Evolutionary conservation across 257 asterid genomes (phyloP), one percentile per base, ranked within the genome.

Genomic region (Solanum microdontum): DNA sequence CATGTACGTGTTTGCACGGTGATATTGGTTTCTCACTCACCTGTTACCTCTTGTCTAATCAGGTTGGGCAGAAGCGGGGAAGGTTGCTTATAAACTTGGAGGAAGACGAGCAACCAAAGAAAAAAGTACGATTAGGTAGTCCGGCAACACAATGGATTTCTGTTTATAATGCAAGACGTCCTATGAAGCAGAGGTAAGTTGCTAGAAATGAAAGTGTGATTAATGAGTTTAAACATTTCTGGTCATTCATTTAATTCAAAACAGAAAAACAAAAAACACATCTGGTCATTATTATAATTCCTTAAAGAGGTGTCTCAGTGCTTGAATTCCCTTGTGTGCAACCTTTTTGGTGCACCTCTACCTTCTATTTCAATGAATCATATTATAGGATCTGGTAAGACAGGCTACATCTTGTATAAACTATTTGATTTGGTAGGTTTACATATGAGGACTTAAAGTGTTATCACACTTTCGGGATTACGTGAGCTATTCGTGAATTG

Each of bases 71-170:
- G 89, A 95, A 97, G 90, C 95, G 98, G 40, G 97, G 98, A 82
- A 93, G 99, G 89, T 87, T 97, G 93, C 97, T 92, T 88, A 92
- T 95, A 84, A 95, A 97, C 91, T 89, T 95, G 91, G 99, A 95
- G 91, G 99, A 95, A 73, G 99, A 97, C 84, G 99, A 97, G 89
- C 99, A 97, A 88, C 99, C 99, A n/a, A 97, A 94, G 94, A 97
- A 97, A 93, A 97, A 97, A 94, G 92, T 93, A 37, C 94, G 99
- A n/a, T 87, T 97, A 43, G 99, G 99, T 68, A 97, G 98, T 88
- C 99, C 99, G 87, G 98, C 98, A 28, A 95, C 94, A 37, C 99
- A 97, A 90, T 97, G 99, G 99, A 96, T 95, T 89, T 94, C 98
- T 26, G 98, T 93, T 80, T 97, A 95, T 89, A 97, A 97, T 92